phyloP scores from a whole-genome alignment of 352 stramenopile species.

The Pythium brassicae region DNA sequence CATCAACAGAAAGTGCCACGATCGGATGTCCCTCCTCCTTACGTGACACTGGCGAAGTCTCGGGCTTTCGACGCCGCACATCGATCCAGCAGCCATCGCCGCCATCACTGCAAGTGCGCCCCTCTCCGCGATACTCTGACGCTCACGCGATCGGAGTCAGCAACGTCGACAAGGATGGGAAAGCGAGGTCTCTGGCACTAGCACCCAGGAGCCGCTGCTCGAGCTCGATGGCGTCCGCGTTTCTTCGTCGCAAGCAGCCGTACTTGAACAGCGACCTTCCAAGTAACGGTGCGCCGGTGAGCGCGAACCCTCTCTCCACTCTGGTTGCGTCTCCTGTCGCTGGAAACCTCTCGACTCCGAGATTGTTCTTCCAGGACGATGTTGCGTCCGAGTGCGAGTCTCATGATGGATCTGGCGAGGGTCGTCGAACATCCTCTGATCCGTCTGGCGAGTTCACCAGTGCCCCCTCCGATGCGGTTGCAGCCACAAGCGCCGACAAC shows the following conservation, averaged over 20 bases:
- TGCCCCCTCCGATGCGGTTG: not conserved
- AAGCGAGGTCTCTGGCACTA: constrained; percentile 12
- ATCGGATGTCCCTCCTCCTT: not conserved
- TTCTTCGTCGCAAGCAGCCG: constrained; percentile 15
- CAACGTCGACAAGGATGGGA: not conserved
- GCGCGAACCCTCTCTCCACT: not conserved
- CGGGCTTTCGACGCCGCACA: constrained; percentile 4
- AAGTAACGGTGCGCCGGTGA: not conserved
- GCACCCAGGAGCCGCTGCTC: constrained; percentile 11
- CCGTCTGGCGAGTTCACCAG: not conserved
- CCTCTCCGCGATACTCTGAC: not conserved
- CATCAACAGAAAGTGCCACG: not conserved
- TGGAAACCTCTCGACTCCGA: not conserved
- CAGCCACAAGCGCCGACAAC: not conserved
- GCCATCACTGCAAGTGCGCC: not conserved
- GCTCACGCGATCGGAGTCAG: not conserved
- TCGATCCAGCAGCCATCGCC: constrained; percentile 5
- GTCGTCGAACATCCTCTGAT: not conserved
- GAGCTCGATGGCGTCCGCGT: constrained; percentile 11
- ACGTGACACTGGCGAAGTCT: not conserved
- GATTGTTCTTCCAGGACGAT: constrained; percentile 13
- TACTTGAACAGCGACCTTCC: constrained; percentile 3
- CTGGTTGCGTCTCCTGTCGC: not conserved
- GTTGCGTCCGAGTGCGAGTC: constrained; percentile 6
- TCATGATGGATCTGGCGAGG: not conserved